Evolutionary conservation across 179 eudicot genomes (phyloP), one percentile per base, ranked within the genome.

Genomic region (Monotropa hypopitys): DNA sequence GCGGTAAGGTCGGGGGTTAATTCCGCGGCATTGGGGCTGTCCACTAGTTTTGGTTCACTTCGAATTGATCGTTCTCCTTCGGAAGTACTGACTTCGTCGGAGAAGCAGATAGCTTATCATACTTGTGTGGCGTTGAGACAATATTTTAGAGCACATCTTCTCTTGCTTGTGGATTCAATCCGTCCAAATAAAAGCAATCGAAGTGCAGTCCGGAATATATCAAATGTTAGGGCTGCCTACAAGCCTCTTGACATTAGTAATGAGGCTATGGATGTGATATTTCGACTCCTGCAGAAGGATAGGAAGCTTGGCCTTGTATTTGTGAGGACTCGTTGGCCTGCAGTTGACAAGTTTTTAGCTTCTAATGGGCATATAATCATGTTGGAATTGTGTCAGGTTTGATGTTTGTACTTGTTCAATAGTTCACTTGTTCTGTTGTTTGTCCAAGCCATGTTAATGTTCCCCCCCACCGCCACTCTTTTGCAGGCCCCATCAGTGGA

Each of bases 381-480:
- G 99, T 84, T 96, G 78, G 99, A 93, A 84, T 82, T 96, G 70
- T 93, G 99, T 84, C 98, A 96, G 98, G 99, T 96, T 56, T 80
- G 73, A n/a, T 70, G 26, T 73, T 21, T 7, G 40, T 20, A 28
- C 54, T 45, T 12, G 46, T 54, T 32, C 1, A 3, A 10, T 47
- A 32, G 56, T 43, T 65, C 57, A 38, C 23, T 67, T 69, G 35
- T 70, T 67, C 40, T 18, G 70, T 70, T 79, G 56, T 72, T 30
- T 26, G 42, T 79, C 73, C 45, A 45, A 23, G 62, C 35, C 38
- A n/a, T 62, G 74, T 42, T 73, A 47, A 73, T 72, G 40, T 72
- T 63, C 53, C 74, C n/a, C 26, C 21, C 13, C 30, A 3, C 1
- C 0, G 11, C 15, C 33, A n/a, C 77, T 70, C 68, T 0, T 30